phyloP scores from a whole-genome alignment of 2,329 filamentous ascomycete species.

The Fusarium falciforme region DNA sequence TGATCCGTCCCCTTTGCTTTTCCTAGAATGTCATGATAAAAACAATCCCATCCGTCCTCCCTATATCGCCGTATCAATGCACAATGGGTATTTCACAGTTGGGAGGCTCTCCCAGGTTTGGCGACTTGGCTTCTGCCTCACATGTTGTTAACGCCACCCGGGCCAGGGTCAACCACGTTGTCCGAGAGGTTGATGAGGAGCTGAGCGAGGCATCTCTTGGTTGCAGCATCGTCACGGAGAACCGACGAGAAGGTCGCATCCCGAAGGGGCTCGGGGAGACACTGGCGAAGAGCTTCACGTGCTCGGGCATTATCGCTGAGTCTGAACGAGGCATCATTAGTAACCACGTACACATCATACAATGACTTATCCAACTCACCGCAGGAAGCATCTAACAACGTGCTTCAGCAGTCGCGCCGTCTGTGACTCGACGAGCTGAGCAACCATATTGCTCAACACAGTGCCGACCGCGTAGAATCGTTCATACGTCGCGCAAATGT shows the following conservation, averaged over 20 bases:
- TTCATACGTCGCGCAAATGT: constrained; percentile 99
- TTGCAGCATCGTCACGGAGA: constrained; percentile 94
- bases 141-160: constrained; percentile 50
- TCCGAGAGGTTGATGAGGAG: constrained; percentile 96
- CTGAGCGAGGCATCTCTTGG: constrained; percentile 97
- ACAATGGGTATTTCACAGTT: constrained; percentile 44
- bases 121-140: constrained; percentile 36
- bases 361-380: constrained; percentile 70
- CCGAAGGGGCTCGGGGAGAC: constrained; percentile 96
- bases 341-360: not conserved
- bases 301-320: constrained; percentile 96
- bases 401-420: constrained; percentile 96
- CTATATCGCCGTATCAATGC: constrained; percentile 45
- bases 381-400: constrained; percentile 94
- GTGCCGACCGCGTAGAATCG: constrained; percentile 98
- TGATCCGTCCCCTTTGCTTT: constrained; percentile 45
- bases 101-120: constrained; percentile 23
- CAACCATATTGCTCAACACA: constrained; percentile 98
- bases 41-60: constrained; percentile 42
- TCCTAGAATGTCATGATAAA: constrained; percentile 47
- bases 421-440: constrained; percentile 96
- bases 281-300: constrained; percentile 93
- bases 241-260: constrained; percentile 98
- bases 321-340: constrained; percentile 57
- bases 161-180: constrained; percentile 71